phyloP scores from a whole-genome alignment of 345 rosid species.

The Trapa bicornis region DNA sequence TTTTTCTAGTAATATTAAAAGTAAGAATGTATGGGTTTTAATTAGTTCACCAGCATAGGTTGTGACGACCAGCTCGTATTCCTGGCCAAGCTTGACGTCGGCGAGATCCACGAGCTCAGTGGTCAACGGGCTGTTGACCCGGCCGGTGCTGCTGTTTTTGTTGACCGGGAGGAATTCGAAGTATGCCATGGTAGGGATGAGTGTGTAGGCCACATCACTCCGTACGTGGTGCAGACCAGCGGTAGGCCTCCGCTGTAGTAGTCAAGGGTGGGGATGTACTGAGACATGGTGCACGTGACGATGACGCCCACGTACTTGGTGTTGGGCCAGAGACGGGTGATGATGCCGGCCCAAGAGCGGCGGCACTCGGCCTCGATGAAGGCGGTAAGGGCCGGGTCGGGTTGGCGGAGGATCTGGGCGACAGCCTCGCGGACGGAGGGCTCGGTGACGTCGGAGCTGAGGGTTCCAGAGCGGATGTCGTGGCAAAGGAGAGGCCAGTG shows the following conservation, averaged over 20 bases:
- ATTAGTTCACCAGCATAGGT: conserved; percentile 68
- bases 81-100: conserved; percentile 39
- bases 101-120: conserved; percentile 65
- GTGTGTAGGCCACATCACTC: conserved; percentile 78
- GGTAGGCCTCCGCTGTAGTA: conserved; percentile 80
- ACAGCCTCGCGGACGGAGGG: conserved; percentile 44
- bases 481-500: conserved; percentile 36
- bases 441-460: conserved; percentile 42
- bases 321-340: conserved; percentile 63
- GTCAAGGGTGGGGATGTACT: conserved; percentile 88
- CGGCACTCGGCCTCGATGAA: conserved; percentile 41
- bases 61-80: conserved; percentile 69
- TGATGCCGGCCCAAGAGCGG: conserved; percentile 63
- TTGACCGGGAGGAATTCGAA: conserved; percentile 82
- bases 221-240: conserved; percentile 92
- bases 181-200: conserved; percentile 86
- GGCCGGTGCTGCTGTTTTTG: conserved; percentile 27
- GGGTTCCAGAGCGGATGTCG: conserved; percentile 43
- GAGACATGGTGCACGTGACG: conserved; percentile 98
- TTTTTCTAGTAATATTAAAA: too few relatives aligned
- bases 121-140: conserved; percentile 29
- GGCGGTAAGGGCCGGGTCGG: conserved; percentile 49
- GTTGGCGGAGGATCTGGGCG: conserved; percentile 37
- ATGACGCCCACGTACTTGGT: conserved; percentile 85
- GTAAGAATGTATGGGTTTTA: too few relatives aligned